Conservation (phyloP, 495 filamentous ascomycete genomes). For the Talaromyces wortmannii region DNA sequence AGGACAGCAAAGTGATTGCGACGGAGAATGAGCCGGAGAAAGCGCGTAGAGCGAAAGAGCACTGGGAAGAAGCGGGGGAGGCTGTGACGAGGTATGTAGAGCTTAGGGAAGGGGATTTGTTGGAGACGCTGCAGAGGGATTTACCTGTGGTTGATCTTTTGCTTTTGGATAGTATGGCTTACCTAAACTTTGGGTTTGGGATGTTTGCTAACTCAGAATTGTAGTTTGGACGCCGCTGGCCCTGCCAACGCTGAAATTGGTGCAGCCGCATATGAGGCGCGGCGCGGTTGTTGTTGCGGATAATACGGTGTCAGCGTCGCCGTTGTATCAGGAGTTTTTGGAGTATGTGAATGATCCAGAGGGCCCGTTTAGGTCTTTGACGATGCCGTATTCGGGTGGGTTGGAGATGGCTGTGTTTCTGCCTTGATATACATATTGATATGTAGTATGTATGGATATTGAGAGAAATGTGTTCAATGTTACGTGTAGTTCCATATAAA, state of each 20-base stretch:
- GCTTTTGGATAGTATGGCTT: constrained; percentile 48
- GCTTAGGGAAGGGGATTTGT: constrained; percentile 47
- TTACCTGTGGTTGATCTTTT: constrained; percentile 45
- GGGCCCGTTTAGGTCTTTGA: constrained; percentile 22
- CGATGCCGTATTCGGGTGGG: constrained; percentile 21
- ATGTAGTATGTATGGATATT: too few relatives aligned
- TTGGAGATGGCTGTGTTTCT: constrained; percentile 21
- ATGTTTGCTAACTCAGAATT: neutral
- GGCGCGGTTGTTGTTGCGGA: constrained; percentile 47
- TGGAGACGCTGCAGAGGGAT: constrained; percentile 38
- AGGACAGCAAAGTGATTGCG: constrained; percentile 35
- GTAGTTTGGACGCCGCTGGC: constrained; percentile 39
- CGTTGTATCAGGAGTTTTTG: constrained; percentile 30
- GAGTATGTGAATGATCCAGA: constrained; percentile 17
- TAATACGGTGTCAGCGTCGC: constrained; percentile 29
- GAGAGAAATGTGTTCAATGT: too few relatives aligned
- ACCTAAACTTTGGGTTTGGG: neutral
- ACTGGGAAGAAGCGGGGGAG: constrained; percentile 42
- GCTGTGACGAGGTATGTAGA: constrained; percentile 40
- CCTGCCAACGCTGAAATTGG: constrained; percentile 38
- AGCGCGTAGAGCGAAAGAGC: constrained; percentile 30
- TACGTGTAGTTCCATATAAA: too few relatives aligned
- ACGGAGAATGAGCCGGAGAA: constrained; percentile 50
- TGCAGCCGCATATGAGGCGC: constrained; percentile 33
- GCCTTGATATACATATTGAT: too few relatives aligned